phyloP scores from a whole-genome alignment of 352 stramenopile genomes.

The Pythium scleroteichum region DNA sequence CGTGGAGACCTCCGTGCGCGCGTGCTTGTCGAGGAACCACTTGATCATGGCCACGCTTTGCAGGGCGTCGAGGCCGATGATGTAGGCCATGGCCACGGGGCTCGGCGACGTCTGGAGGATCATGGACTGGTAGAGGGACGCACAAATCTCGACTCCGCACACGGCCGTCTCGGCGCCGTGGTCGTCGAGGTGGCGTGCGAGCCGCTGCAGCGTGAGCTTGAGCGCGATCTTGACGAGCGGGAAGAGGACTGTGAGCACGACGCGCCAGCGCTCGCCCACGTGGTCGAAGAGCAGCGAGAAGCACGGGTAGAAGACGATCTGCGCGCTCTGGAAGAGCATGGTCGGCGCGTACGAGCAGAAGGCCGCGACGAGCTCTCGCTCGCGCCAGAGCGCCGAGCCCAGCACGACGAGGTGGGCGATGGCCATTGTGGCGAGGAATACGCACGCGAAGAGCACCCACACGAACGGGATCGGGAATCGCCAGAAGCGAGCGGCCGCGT shows the following conservation, averaged over 20 bases:
- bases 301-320: conserved; percentile 21
- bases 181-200: background rate
- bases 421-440: background rate
- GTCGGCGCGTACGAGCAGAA: background rate
- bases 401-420: conserved; percentile 12
- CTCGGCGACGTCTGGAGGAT: conserved; percentile 25
- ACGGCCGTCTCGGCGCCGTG: conserved; percentile 13
- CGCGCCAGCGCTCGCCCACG: background rate
- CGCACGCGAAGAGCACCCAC: background rate
- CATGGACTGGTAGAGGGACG: conserved; percentile 23
- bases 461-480: conserved; percentile 21
- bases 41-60: conserved; percentile 18
- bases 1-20: background rate
- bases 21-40: conserved; percentile 17
- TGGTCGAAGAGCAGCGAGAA: conserved; percentile 21
- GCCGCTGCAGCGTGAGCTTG: conserved; percentile 2
- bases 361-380: background rate
- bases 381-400: conserved; percentile 2
- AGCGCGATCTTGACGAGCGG: conserved; percentile 11
- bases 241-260: conserved; percentile 15
- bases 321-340: conserved; percentile 11
- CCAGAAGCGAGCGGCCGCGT: conserved; percentile 4
- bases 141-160: conserved; percentile 18
- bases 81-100: background rate
- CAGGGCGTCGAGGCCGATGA: conserved; percentile 20